phyloP scores from a whole-genome alignment of 2,329 filamentous ascomycete species.

The Alternaria gaisen region DNA sequence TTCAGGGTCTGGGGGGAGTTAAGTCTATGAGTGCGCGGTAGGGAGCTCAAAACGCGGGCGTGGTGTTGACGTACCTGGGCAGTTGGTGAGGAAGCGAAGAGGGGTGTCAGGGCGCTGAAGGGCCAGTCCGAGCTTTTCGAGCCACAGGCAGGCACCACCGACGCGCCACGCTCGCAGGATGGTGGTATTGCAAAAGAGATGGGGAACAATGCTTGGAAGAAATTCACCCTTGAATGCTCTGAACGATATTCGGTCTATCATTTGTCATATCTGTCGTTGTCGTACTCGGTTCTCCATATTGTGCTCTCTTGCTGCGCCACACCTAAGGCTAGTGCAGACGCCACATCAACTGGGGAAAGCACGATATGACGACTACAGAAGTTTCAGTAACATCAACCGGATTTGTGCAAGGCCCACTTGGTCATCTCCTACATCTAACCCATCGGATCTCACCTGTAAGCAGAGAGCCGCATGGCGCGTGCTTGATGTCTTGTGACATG shows the following conservation, averaged over 20 bases:
- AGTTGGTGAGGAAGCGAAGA: conserved; percentile 41
- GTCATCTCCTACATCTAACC: not conserved
- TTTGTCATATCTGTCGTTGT: not conserved
- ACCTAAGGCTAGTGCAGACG: not conserved
- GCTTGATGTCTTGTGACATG: conserved; percentile 4
- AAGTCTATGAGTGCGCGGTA: conserved; percentile 35
- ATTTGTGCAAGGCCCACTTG: not conserved
- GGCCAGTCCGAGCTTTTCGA: conserved; percentile 22
- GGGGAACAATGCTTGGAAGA: not conserved
- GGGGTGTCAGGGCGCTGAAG: conserved; percentile 31
- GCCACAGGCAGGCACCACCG: conserved; percentile 14
- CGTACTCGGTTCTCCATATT: not conserved
- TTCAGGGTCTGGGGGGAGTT: conserved; percentile 37
- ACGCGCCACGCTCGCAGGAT: not conserved
- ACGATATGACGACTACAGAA: not conserved
- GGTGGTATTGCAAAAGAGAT: not conserved
- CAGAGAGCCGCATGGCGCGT: conserved; percentile 2
- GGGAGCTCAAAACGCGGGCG: conserved; percentile 33
- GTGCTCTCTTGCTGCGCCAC: not conserved
- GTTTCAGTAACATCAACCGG: not conserved
- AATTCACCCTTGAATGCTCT: not conserved
- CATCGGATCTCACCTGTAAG: not conserved
- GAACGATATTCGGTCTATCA: too few species aligned
- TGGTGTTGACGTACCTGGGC: conserved; percentile 50
- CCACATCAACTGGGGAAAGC: not conserved